Evolutionary conservation across 2,329 filamentous ascomycete species (phyloP), one percentile per base, ranked within the genome.

Genomic region (Plectosphaerella sp.): DNA sequence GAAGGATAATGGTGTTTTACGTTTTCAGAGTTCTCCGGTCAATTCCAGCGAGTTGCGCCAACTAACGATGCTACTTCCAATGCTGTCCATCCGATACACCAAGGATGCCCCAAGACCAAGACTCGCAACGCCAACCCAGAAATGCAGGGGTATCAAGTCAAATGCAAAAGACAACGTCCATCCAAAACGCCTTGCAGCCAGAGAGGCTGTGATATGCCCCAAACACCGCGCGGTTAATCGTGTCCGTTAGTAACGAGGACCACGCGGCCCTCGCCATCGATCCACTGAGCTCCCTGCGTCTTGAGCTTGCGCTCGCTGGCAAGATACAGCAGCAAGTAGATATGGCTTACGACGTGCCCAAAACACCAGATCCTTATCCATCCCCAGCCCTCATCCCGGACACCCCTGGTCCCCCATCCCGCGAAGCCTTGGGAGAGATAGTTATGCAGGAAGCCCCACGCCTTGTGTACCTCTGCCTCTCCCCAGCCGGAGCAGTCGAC

Each of bases 321-420:
- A 14, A 91, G 69, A 63, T 88, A 93, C 0, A 96, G 67, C 39
- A 92, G 66, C 4, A 94, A 68, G 65, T 91, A 96, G 35, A 89
- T 76, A 61, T 95, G 86, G 50, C 83, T 78, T 0, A 83, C 82
- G 1, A 90, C 72, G 56, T 86, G 80, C 0, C 88, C 91, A 86
- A 89, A 96, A 62, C 89, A 89, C 64, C 88, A 94, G 1, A 93
- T 66, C 35, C 83, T 79, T 2, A 95, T 66, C 52, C 74, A 70
- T 11, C 63, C 67, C 58, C 72, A 77, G 4, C 59, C 63, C 22
- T 61, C 60, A 47, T 76, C 72, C 24, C 82, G 70, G 14, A 64
- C 67, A 57, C 81, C 84, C 72, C 80, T 83, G 1, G 87, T 76
- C 3, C 84, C 84, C 87, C 87, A 91, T 3, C 87, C 87, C 0